Evolutionary conservation across 306 rosid genomes (phyloP), one percentile per base, ranked within the genome.

Genomic region (Lupinus albus): DNA sequence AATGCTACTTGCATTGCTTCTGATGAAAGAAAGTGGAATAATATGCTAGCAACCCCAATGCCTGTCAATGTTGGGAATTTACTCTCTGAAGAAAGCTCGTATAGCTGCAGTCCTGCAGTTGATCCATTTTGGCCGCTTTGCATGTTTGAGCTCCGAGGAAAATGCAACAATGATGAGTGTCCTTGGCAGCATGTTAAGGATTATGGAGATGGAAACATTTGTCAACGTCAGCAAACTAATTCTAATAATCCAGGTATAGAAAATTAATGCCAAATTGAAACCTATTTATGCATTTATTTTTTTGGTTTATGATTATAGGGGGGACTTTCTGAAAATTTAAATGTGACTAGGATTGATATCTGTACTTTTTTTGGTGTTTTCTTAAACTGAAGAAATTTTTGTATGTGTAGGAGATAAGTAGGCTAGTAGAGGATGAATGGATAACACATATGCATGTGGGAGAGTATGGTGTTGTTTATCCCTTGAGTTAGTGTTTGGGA

Each of bases 71-170:
- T 74, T 49, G 77, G 74, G 55, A 78, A 73, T 49, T 65, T 84
- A 47, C 64, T 64, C 52, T 74, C 76, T 38, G 84, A 75, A 57
- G 91, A 86, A 71, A 85, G 91, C 71, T 83, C 89, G 70, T 88
- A 86, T 74, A 77, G 83, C 58, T 67, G 75, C 77, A 82, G 80
- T 68, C 64, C 85, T 47, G 66, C 82, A 6, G 84, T 93, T 75
- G 96, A 93, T 72, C 91, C 94, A 5, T 86, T 83, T 77, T 86
- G 91, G 95, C 98, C 98, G 1, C 95, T 89, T 73, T 93, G 98
- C 84, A 84, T 88, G 91, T 93, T 70, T 84, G 98, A 89, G 66
- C 97, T 93, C 46, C 95, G 98, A 72, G 98, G 98, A 80, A 93
- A 89, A 81, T 93, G 98, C 89, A 93, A 93, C 91, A 84, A 93